phyloP scores from a whole-genome alignment of 2,329 filamentous ascomycete genomes.

The Aspergillus thermomutatus region DNA sequence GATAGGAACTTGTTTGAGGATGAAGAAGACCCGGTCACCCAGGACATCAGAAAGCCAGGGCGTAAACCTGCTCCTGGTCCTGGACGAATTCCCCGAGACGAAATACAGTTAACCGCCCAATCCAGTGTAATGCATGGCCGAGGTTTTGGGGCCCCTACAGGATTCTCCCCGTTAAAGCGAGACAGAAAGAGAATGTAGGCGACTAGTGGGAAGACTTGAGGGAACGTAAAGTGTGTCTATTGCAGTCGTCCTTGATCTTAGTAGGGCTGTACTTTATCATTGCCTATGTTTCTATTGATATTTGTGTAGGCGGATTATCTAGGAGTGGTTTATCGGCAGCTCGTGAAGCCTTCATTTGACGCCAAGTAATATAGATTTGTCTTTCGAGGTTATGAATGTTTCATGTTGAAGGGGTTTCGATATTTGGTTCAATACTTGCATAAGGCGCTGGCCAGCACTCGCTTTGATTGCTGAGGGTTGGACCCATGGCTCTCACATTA shows the following conservation, averaged over 20 bases:
- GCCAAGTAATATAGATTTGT: not conserved
- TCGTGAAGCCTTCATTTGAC: too few species aligned
- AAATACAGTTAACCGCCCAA: not conserved
- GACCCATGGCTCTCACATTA: not conserved
- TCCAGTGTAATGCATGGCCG: conserved; percentile 14
- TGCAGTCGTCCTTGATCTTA: not conserved
- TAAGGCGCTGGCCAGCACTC: not conserved
- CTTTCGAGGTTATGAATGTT: not conserved
- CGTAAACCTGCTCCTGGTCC: conserved; percentile 24
- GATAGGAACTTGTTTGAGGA: conserved; percentile 69
- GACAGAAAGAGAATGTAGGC: conserved; percentile 50
- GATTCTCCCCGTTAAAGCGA: conserved; percentile 71
- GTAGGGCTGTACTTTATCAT: not conserved
- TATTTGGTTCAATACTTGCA: not conserved
- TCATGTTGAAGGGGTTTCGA: not conserved
- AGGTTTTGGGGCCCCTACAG: conserved; percentile 48
- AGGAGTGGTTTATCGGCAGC: too few species aligned
- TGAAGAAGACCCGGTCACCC: conserved; percentile 53
- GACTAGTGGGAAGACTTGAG: not conserved
- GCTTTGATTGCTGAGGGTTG: too few species aligned
- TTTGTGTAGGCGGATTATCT: too few species aligned
- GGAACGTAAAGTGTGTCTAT: not conserved
- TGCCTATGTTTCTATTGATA: not conserved
- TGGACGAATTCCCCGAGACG: conserved; percentile 13
- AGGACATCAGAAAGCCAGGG: conserved; percentile 22